Base-by-base conservation (phyloP, 179 eudicot genomes). In the Camellia oleifera region DNA sequence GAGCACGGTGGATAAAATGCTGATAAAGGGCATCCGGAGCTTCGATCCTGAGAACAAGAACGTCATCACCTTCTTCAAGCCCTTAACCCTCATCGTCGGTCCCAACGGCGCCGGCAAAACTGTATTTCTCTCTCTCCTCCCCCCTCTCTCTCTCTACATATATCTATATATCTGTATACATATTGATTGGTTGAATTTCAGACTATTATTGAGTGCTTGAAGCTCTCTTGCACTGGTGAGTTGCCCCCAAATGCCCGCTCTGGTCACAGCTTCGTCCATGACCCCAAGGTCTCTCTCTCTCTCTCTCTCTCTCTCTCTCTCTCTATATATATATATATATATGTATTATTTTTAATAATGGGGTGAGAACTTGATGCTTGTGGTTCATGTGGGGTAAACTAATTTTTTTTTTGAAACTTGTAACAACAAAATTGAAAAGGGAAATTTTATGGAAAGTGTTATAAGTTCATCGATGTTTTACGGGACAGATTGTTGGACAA, bases 81-180 rank as follows among this genome's bases (percentile, higher is more conserved):
- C 98, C 77, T 83, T 95, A 78, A 95, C 99, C 82, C 93, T 95
- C 67, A 95, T 95, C 79, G 98, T 95, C 72, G 99, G 99, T 42
- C 88, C 94, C 75, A 95, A 95, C 81, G 99, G 98, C 76, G 99
- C 98, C 72, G 99, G 99, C 5, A 95, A 95, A 90, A 95, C 98
- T 9, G 98, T 93, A 88, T 54, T 26, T 26, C 32, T 26, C 32
- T 26, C 26, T 26, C 32, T 26, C 32, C 32, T 26, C 32, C 32
- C 32, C 32, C 32, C 32, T 11, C 53, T 4, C 53, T 4, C 56
- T 3, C 17, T 52, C 8, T 53, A 7, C 18, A 4, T 48, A 4
- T n/a, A 18, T 13, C 2, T 12, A 0, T 66, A 10, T 52, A n/a
- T 11, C 32, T 20, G 12, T 53, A 56, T 44, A 40, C 42, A 75